Percentiles rank a stretch among this genome's conserved stretches.
These are phyloP conservation scores for Lepiota brunneoincarnata DNA, from an alignment of 768 basidiomycete genomes.

Conservation along the genomic window DNA sequence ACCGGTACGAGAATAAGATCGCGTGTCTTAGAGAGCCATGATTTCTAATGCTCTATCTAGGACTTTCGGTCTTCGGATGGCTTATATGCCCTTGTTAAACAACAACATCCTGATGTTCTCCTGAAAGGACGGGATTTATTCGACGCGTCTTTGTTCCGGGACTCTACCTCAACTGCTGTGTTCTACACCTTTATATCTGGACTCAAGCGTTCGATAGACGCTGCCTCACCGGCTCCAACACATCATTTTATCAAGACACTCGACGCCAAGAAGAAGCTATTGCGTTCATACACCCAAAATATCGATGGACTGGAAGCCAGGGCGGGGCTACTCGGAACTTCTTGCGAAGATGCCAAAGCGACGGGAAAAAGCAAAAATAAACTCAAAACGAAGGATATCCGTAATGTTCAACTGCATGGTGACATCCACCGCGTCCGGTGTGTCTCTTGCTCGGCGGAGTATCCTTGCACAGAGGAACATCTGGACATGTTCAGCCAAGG, in stretches of 20 bases:
- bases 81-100: constrained; percentile 86
- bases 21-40: too few relatives aligned
- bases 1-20: constrained; percentile 60
- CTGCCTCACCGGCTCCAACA: constrained; percentile 78
- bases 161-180: constrained; percentile 78
- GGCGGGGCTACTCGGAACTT: constrained; percentile 70
- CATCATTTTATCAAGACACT: constrained; percentile 87
- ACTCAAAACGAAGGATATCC: constrained; percentile 66
- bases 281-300: constrained; percentile 96
- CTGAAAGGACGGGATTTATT: constrained; percentile 94
- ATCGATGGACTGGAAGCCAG: constrained; percentile 92
- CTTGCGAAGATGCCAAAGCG: constrained; percentile 48
- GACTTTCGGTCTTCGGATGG: constrained; percentile 97
- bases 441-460: constrained; percentile 77
- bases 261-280: constrained; percentile 77
- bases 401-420: constrained; percentile 92
- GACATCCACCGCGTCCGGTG: constrained; percentile 92
- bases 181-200: constrained; percentile 96
- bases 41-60: constrained; percentile 34
- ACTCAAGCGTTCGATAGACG: constrained; percentile 79
- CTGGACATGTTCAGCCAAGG: constrained; percentile 66
- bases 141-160: constrained; percentile 87
- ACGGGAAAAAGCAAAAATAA: constrained; percentile 69
- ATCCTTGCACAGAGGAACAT: constrained; percentile 64
- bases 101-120: constrained; percentile 77